Base-by-base conservation (phyloP, 805 yeast genomes). In the Kazachstania viticola region DNA sequence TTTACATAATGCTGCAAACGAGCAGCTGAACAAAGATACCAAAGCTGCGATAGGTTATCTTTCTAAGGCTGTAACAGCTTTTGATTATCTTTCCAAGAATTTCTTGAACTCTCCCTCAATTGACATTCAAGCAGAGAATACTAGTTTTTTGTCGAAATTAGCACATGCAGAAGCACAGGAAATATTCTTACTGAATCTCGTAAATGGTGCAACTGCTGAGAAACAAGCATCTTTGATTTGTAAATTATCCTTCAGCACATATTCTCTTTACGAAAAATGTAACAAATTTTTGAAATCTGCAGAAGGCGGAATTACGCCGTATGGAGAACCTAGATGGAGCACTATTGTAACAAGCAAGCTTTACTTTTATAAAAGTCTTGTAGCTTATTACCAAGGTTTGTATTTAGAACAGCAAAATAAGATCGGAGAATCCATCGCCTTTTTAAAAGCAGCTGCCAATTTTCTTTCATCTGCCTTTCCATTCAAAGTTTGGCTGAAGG, bases 101-200 rank as follows among this genome's bases (percentile, higher is more conserved):
- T 88, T 88, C 55, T 59, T 85, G 29, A 91, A 87, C 56, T 88
- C 95, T 0, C 95, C 97, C 1, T 73, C 85, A 4, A 61, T 67
- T 4, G 98, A 88, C 54, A 60, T 87, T 30, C 64, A 69, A 37
- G 79, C 79, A 21, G 72, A 77, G 15, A 74, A 83, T 1, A 71
- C 82, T 8, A 65, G 66, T 26, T 76, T 82, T 22, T 64, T 88
- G 31, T 52, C 66, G 12, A 68, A 67, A 40, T 53, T 87, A 33
- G 73, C 79, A 72, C 61, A 84, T 34, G 91, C 93, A 0, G 95
- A 88, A 53, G 83, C 91, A 3, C 95, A 87, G 50, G 95, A 91
- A 42, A 68, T 79, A 5, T 87, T 88, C 51, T 58, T 79, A 3
- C 51, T 76, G 46, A 78, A 73, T 41, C 71, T 83, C 23, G 25